These are phyloP conservation scores for Candida wancherniae DNA, from an alignment of 805 yeast species.

Conservation along the genomic window DNA sequence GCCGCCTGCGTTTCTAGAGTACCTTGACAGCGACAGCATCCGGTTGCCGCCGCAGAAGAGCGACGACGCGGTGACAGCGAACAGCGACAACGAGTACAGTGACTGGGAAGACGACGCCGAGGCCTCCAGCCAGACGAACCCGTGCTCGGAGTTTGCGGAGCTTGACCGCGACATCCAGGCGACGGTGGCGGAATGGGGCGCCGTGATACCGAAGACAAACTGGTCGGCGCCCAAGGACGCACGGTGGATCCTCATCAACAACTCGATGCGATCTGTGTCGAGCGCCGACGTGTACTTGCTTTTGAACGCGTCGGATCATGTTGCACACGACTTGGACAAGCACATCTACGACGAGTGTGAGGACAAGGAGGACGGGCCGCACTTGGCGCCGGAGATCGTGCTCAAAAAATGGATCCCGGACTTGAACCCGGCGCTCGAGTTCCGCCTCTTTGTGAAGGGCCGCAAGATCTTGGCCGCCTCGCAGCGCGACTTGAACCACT, in stretches of 20 bases:
- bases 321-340: conserved; percentile 70
- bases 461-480: conserved; percentile 63
- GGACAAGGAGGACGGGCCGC: conserved; percentile 17
- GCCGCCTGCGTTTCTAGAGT: conserved; percentile 31
- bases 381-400: conserved; percentile 56
- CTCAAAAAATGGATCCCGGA: conserved; percentile 71
- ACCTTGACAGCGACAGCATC: conserved; percentile 24
- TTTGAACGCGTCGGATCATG: conserved; percentile 81
- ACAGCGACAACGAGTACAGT: conserved; percentile 62
- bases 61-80: conserved; percentile 19
- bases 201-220: conserved; percentile 83
- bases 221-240: conserved; percentile 98
- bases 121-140: conserved; percentile 11
- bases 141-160: conserved; percentile 41
- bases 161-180: conserved; percentile 51
- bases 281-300: conserved; percentile 75
- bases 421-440: conserved; percentile 86
- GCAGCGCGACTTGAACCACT: conserved; percentile 84
- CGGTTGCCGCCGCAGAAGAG: conserved; percentile 12
- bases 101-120: conserved; percentile 59
- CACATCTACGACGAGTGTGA: conserved; percentile 56
- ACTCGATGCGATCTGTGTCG: conserved; percentile 64
- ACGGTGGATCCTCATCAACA: conserved; percentile 80
- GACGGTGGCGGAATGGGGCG: conserved; percentile 47
- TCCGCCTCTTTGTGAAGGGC: conserved; percentile 74